Evolutionary conservation across 768 basidiomycete species (phyloP).

Genomic region (Suillus americanus): DNA sequence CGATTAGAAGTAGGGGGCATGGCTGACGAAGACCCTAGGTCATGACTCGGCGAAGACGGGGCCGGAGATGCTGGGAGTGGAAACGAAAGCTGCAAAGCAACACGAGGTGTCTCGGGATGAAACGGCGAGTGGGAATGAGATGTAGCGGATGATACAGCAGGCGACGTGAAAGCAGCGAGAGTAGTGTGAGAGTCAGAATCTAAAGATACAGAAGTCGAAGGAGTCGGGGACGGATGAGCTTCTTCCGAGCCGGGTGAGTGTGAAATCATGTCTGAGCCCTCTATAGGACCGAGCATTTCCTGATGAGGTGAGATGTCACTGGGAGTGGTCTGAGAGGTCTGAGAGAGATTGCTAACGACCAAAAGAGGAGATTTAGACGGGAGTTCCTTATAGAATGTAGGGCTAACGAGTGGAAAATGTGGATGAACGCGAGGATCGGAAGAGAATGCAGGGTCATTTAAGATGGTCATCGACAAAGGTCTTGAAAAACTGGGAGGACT

Average conservation of each 20-base stretch:
- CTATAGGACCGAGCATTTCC: background rate
- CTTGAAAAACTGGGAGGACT: conserved; percentile 11
- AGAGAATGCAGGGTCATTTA: conserved; percentile 61
- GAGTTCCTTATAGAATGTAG: conserved; percentile 19
- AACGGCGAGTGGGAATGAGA: conserved; percentile 7
- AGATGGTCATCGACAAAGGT: conserved; percentile 29
- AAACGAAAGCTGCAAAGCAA: background rate
- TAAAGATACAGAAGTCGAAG: conserved; percentile 8
- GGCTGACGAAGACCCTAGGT: background rate
- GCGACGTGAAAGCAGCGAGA: conserved; percentile 13
- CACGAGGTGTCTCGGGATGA: background rate
- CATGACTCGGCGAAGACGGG: background rate
- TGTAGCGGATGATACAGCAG: conserved; percentile 14
- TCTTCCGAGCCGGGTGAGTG: conserved; percentile 3
- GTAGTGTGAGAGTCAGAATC: conserved; percentile 10
- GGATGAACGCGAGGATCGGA: conserved; percentile 53
- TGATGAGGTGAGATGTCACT: background rate
- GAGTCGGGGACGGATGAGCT: background rate
- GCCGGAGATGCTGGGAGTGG: background rate
- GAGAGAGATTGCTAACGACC: conserved; percentile 18
- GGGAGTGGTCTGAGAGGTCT: conserved; percentile 5
- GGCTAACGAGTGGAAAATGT: conserved; percentile 27
- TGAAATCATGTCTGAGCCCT: background rate
- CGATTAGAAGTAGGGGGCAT: background rate
- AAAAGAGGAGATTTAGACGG: conserved; percentile 28